Evolutionary conservation across 129 eudicot species (phyloP), one percentile per base, ranked within the genome.

Genomic region (Rutidosis leptorrhynchoides): DNA sequence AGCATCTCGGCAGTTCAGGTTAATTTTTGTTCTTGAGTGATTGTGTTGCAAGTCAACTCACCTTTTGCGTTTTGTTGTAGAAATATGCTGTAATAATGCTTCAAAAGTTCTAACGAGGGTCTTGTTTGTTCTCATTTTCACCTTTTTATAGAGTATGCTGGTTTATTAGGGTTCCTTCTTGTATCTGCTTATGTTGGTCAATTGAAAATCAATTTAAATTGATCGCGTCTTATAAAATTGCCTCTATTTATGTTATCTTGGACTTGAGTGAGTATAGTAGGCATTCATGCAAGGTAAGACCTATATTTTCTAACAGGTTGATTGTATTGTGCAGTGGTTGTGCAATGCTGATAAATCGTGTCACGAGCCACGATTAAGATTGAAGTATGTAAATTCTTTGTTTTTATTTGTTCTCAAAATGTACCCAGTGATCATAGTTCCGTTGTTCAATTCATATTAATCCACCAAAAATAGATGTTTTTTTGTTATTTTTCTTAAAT

Each of bases 1-100:
- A 93, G 99, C 75, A 93, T 93, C 61, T 93, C 99, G 7, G 99
- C 99, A 73, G 96, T 88, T 65, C 98, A 91, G 98, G 98, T 91
- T 70, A 64, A 67, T 70, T 46, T 65, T 37, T 43, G 58, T 60
- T 5, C 14, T 7, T 53, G n/a, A n/a, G n/a, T n/a, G n/a, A n/a
- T 0, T 30, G 8, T 67, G 5, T n/a, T 27, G 27, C 63, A 58
- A 11, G 30, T 62, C 52, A 62, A 62, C 22, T 35, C 22, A 5
- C 22, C 32, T n/a, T 35, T 37, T 23, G 21, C 11, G 23, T 35
- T 14, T 22, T 37, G 3, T 14, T n/a, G n/a, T 40, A 62, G 12
- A 27, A 35, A n/a, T 32, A 62, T n/a, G n/a, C 29, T 21, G 10
- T 37, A 22, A 30, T n/a, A 8, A 62, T 21, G 53, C 49, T 21